These are phyloP conservation scores for Chloromonas sp. DNA, from an alignment of 163 green algal genomes.

Conservation along the genomic window DNA sequence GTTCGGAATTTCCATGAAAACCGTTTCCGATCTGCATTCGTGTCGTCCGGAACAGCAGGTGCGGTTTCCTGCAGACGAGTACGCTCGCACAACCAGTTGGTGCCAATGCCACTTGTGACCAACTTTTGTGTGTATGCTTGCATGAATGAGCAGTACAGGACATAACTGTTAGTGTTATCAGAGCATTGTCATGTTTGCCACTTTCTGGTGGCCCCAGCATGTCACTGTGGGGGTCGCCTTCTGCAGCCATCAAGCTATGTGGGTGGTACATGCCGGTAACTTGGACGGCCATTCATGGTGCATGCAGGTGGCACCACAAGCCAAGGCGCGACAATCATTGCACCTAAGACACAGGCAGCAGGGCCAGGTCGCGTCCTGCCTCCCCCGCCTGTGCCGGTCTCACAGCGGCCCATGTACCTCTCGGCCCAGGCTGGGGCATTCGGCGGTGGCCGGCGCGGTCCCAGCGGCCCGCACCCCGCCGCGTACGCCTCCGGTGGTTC, in stretches of 20 bases:
- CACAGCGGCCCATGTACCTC: conserved; percentile 56
- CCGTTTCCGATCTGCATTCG: conserved; percentile 53
- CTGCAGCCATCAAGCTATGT: neutral
- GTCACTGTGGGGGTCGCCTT: neutral
- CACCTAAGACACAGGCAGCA: conserved; percentile 40
- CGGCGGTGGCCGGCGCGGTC: neutral
- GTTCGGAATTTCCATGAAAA: conserved; percentile 29
- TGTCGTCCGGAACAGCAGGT: conserved; percentile 56
- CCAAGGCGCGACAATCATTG: conserved; percentile 51
- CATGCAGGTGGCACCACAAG: neutral
- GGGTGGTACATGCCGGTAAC: neutral
- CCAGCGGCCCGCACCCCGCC: neutral
- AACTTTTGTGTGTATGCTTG: neutral
- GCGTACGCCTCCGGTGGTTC: neutral
- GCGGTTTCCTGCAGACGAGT: neutral
- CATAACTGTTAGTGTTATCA: neutral
- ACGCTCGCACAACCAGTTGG: neutral
- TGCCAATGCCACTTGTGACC: neutral
- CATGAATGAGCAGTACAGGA: neutral
- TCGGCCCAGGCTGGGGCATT: conserved; percentile 13
- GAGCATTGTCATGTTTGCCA: neutral
- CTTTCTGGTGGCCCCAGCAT: neutral
- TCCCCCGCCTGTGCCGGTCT: conserved; percentile 60
- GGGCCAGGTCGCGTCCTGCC: conserved; percentile 11
- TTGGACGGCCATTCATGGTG: neutral